Evolutionary conservation across 352 stramenopile species (phyloP), one percentile per base, ranked within the genome.

Genomic region (Globisporangium canariense): DNA sequence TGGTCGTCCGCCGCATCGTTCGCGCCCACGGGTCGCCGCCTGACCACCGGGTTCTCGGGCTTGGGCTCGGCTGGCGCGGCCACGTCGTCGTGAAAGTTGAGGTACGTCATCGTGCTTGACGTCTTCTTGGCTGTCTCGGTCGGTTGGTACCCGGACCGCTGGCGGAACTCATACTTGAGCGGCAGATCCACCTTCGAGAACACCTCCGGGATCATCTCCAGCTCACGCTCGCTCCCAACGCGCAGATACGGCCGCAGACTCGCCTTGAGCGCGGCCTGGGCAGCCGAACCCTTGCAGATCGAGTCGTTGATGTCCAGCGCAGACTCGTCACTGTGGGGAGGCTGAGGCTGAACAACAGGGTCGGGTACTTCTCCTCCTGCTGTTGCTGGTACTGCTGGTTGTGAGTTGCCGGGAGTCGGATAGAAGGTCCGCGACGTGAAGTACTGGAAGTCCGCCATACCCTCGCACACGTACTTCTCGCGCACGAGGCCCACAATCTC

Each of bases 371-470:
- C 53, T 63, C 22, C 46, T 14, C 30, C 46, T 59, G 13, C 14
- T 36, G 54, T 6, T 25, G 54, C 25, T n/a, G 61, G 34, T 8
- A 7, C 18, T 43, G 40, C 47, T 55, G 43, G 28, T 59, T 32
- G 18, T 52, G 49, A 30, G 62, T 63, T 60, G 54, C 74, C 65
- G n/a, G 54, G 56, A 36, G 73, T 71, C 14, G 78, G 75, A 52
- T 83, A 86, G 64, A 91, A 94, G 22, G 73, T 68, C 16, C 73
- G 60, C 22, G 83, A 71, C 1, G 86, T 90, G 36, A 94, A 83
- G 71, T 90, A 94, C 70, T 94, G 86, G 69, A 91, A 94, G 66
- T 94, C 86, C 32, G 84, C 86, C 83, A 94, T 91, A 60, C 86
- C 86, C 69, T 94, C 82, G 60, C 86, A 93, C 50, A 93, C 82